Percentiles rank a stretch among this genome's conserved stretches.
These are phyloP conservation scores for Funneliformis caledonium DNA, from an alignment of 371 early-diverging fungal species.

Conservation along the genomic window DNA sequence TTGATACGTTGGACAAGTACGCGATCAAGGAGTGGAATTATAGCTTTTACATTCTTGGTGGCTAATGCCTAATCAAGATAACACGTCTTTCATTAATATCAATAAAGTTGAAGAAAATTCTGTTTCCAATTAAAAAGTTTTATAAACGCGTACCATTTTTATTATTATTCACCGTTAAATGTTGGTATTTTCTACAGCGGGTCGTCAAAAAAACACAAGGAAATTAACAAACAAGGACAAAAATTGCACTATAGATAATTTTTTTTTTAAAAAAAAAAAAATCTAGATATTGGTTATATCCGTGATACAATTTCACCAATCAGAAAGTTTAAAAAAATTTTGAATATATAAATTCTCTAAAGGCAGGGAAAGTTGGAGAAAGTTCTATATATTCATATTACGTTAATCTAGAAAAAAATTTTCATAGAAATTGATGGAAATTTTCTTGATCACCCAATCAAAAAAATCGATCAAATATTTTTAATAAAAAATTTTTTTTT, in stretches of 20 bases:
- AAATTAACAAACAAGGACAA: background rate
- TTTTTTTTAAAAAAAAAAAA: background rate
- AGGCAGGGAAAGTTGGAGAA: background rate
- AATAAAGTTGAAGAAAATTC: background rate
- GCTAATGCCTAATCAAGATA: background rate
- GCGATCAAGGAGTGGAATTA: slow-evolving; percentile 95
- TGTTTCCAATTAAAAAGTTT: background rate
- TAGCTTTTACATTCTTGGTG: slow-evolving; percentile 57
- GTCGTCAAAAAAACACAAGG: background rate
- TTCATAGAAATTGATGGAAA: slow-evolving; percentile 36
- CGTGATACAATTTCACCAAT: slow-evolving; percentile 3
- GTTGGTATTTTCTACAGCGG: background rate
- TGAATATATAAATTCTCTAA: background rate
- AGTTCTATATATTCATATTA: background rate
- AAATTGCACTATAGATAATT: background rate
- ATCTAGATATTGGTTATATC: background rate
- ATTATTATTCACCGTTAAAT: background rate
- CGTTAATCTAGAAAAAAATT: background rate
- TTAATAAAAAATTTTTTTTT: background rate
- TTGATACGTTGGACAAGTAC: slow-evolving; percentile 96
- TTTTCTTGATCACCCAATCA: slow-evolving; percentile 7
- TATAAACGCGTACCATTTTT: slow-evolving; percentile 29
- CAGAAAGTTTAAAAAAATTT: background rate
- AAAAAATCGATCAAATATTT: slow-evolving; percentile 17
- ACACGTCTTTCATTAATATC: background rate